Conservation (phyloP, 1,139 yeast species). For the Blastobotrys proliferans region DNA sequence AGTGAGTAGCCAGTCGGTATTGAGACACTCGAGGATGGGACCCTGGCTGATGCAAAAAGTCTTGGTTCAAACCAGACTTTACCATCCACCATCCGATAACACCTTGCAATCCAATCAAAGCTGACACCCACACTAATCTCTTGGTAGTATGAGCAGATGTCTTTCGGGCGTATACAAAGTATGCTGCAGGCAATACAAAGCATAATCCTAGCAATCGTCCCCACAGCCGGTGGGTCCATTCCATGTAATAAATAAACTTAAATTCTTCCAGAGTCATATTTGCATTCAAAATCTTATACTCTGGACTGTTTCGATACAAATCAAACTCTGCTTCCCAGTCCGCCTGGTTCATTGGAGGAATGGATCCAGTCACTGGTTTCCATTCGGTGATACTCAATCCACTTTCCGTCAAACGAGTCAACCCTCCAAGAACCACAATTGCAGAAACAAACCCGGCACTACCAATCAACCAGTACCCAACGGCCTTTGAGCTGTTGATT, state of each 20-base stretch:
- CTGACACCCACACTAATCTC: slow-evolving; percentile 67
- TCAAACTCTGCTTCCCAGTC: slow-evolving; percentile 86
- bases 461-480: slow-evolving; percentile 89
- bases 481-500: slow-evolving; percentile 36
- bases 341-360: slow-evolving; percentile 75
- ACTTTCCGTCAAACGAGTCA: slow-evolving; percentile 91
- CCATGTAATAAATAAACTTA: slow-evolving; percentile 94
- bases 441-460: slow-evolving; percentile 90
- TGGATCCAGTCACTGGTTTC: slow-evolving; percentile 94
- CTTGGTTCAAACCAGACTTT: slow-evolving; percentile 84
- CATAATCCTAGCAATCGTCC: slow-evolving; percentile 87
- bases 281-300: slow-evolving; percentile 81
- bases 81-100: slow-evolving; percentile 99
- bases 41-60: slow-evolving; percentile 70
- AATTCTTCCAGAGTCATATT: slow-evolving; percentile 90
- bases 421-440: slow-evolving; percentile 93
- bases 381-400: slow-evolving; percentile 97
- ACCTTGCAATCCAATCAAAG: slow-evolving; percentile 86
- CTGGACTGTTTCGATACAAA: slow-evolving; percentile 84
- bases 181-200: slow-evolving; percentile 79
- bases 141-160: slow-evolving; percentile 68
- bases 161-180: slow-evolving; percentile 63
- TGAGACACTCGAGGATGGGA: slow-evolving; percentile 93
- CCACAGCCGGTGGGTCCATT: slow-evolving; percentile 92
- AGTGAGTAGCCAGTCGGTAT: slow-evolving; percentile 88